These are phyloP conservation scores for Ziziphus jujuba DNA, from an alignment of 306 rosid species.

Conservation along the genomic window DNA sequence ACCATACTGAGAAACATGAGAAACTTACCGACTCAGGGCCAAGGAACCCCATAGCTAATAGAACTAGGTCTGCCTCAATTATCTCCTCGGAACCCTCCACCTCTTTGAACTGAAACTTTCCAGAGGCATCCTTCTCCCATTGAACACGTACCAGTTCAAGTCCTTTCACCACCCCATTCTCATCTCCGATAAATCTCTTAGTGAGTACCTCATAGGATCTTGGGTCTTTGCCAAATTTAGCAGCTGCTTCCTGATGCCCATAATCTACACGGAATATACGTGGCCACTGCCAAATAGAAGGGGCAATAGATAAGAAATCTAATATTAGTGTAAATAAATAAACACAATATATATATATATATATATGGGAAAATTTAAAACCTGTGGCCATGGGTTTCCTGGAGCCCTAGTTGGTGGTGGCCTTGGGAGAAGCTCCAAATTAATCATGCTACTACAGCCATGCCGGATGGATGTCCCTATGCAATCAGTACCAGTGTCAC, in stretches of 20 bases:
- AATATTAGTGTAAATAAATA: background rate
- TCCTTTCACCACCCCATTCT: slow-evolving; percentile 75
- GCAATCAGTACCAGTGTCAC: slow-evolving; percentile 99
- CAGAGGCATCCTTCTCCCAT: slow-evolving; percentile 91
- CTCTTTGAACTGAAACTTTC: slow-evolving; percentile 82
- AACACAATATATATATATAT: no score
- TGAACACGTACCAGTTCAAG: slow-evolving; percentile 71
- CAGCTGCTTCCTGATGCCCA: slow-evolving; percentile 93
- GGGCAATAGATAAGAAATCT: background rate
- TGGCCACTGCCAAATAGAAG: slow-evolving; percentile 74
- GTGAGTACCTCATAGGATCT: slow-evolving; percentile 90
- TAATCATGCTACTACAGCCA: slow-evolving; percentile 63
- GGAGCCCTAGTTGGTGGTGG: slow-evolving; percentile 89
- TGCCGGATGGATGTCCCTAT: slow-evolving; percentile 94
- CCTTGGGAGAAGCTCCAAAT: slow-evolving; percentile 79
- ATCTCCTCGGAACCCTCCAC: slow-evolving; percentile 90
- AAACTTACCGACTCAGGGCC: slow-evolving; percentile 92
- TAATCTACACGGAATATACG: slow-evolving; percentile 89
- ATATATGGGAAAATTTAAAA: slow-evolving; percentile 4
- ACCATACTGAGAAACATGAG: background rate
- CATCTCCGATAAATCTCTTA: slow-evolving; percentile 89
- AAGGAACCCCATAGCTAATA: slow-evolving; percentile 98
- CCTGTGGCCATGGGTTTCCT: slow-evolving; percentile 99
- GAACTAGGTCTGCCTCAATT: slow-evolving; percentile 77
- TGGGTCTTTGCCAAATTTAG: slow-evolving; percentile 93